These are phyloP conservation scores for Monosporascus sp. DNA, from an alignment of 2,329 filamentous ascomycete genomes.

Conservation along the genomic window DNA sequence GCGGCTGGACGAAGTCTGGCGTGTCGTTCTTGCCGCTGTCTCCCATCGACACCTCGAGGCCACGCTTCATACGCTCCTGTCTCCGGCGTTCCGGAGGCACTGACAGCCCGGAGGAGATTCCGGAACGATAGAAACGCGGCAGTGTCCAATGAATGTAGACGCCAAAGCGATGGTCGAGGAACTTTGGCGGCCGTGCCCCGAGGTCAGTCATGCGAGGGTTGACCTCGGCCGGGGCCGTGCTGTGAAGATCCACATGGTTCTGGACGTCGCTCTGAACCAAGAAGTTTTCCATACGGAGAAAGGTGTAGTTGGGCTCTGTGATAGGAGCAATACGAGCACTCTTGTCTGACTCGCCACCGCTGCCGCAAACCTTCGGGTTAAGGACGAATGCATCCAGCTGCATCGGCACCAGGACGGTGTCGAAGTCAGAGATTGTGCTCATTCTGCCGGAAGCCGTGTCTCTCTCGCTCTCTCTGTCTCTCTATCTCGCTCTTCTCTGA, in stretches of 20 bases:
- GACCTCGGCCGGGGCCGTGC: constrained; percentile 18
- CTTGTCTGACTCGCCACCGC: constrained; percentile 11
- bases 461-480: too few species aligned
- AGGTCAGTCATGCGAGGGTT: constrained; percentile 34
- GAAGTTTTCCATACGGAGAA: constrained; percentile 31
- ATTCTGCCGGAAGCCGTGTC: too few species aligned
- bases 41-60: too few species aligned
- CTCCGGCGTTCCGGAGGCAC: constrained; percentile 17
- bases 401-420: too few species aligned
- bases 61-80: neutral
- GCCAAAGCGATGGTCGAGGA: too few species aligned
- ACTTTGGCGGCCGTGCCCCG: too few species aligned
- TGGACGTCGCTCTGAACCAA: constrained; percentile 33
- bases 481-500: too few species aligned
- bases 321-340: constrained; percentile 40
- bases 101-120: constrained; percentile 32
- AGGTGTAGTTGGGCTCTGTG: constrained; percentile 41
- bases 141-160: too few species aligned
- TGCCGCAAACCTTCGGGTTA: constrained; percentile 22
- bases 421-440: too few species aligned
- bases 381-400: constrained; percentile 27
- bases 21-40: neutral
- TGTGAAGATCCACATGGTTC: constrained; percentile 31
- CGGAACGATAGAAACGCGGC: constrained; percentile 23
- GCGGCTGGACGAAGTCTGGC: constrained; percentile 14